Base-by-base conservation (phyloP, 768 basidiomycete species). In the Tricholoma flavovirens region DNA sequence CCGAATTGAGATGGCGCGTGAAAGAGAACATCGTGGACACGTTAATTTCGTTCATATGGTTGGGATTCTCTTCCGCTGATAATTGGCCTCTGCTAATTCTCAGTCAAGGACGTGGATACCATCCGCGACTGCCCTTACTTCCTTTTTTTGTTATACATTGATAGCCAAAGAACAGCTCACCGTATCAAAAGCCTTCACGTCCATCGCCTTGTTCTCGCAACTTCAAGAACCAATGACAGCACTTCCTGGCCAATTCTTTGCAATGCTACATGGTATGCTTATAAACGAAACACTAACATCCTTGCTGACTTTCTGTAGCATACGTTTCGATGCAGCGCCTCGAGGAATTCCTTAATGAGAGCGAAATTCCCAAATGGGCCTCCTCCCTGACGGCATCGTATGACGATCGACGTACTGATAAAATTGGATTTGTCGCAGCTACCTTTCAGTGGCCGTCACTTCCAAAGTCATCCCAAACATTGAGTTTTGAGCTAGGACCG, bases 271-370 rank as follows among this genome's bases (percentile, higher is more conserved):
- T 43, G 85, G 85, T 84, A 55, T 59, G 71, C 54, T 33, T 26
- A 26, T 19, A 11, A 22, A 54, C 32, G 15, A 33, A 29, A 8
- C 17, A 29, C 3, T 10, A 17, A 17, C 15, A 32, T 56, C n/a
- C 24, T 49, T 64, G 43, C 62, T 56, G 55, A 50, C 40, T 52
- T 53, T 33, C 15, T 35, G 8, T 49, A 83, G 84, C 88, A 6
- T 84, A 86, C 63, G 85, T 94, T 19, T 88, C 89, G 4, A 85
- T 93, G 82, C 81, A 87, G 63, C 83, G 90, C 51, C 90, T 94
- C 57, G 84, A 91, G 64, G 75, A 70, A 3, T 91, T 87, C 68
- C 73, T 91, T 1, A 72, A 72, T 4, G 90, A 92, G 67, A 79
- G 81, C 15, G 90, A 93, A 66, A 87, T 93, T 2, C 84, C 86